Evolutionary conservation across 306 rosid genomes (phyloP).

Genomic region (Quercus ilex): DNA sequence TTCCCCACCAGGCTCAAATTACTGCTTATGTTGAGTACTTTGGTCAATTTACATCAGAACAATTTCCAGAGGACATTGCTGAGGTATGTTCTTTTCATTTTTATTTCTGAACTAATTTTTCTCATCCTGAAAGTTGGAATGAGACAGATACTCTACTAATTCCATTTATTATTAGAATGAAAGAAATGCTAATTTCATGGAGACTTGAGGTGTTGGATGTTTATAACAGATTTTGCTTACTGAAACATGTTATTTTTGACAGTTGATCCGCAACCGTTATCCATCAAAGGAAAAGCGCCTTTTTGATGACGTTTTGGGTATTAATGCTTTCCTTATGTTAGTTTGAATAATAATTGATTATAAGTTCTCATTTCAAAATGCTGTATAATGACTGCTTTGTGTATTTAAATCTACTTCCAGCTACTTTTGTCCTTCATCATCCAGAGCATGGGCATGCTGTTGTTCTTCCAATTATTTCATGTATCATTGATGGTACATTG

Average conservation of each 20-base stretch:
- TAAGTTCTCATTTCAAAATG: conserved; percentile 1
- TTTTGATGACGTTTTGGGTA: conserved; percentile 96
- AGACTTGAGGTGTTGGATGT: neutral
- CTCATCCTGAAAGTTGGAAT: neutral
- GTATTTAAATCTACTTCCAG: conserved; percentile 48
- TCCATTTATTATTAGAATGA: conserved; percentile 1
- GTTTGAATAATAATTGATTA: conserved; percentile 25
- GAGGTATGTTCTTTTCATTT: conserved; percentile 54
- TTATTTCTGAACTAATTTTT: neutral
- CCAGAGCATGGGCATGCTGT: conserved; percentile 99
- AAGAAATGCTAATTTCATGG: neutral
- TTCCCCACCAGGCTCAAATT: conserved; percentile 65
- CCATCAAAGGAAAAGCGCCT: conserved; percentile 79
- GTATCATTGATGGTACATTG: conserved; percentile 80
- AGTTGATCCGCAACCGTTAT: conserved; percentile 89
- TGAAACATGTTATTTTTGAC: conserved; percentile 36
- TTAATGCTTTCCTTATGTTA: conserved; percentile 39
- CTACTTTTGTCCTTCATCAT: conserved; percentile 92
- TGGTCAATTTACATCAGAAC: conserved; percentile 92
- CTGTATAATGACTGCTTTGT: conserved; percentile 33
- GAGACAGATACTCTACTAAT: conserved; percentile 12
- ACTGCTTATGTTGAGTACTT: conserved; percentile 92
- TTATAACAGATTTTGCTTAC: conserved; percentile 21
- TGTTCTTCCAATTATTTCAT: conserved; percentile 92
- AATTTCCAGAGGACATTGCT: conserved; percentile 81